Base-by-base conservation (phyloP, 116 monocot species). In the Cymodocea nodosa region DNA sequence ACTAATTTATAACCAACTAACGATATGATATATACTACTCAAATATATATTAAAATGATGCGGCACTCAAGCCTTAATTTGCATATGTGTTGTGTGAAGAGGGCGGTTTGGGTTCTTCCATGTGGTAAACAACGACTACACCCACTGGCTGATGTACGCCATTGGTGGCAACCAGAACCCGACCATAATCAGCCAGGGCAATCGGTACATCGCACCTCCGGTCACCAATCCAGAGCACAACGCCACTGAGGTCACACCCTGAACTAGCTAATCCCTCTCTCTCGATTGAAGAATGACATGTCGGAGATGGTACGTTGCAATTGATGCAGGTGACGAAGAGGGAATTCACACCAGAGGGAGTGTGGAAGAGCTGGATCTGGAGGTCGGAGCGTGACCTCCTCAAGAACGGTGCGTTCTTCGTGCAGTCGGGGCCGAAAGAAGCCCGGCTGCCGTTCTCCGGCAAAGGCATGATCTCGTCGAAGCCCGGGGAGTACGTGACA, bases 101-200 rank as follows among this genome's bases (percentile, higher is more conserved):
- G 80, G 82, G 23, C 72, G 87, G 10, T 82, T 77, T 63, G 94
- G 94, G 13, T 94, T 86, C 75, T 82, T 94, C 80, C 94, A 94
- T 36, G 82, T 94, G 4, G 80, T 94, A 50, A 94, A 94, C 78
- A 94, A 94, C 36, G 94, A 94, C 75, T 94, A 89, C 72, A 89
- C 89, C 2, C 94, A 94, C 69, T 94, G 94, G 94, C 51, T 74
- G 48, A 94, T 94, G 94, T 94, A 94, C 44, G 94, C 94, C 54
- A 74, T 90, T 35, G 90, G 90, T 14, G 90, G 90, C 19, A 86
- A 80, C 68, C 54, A 72, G 48, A 60, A 79, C 15, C 83, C 90
- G 3, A 90, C 86, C 57, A 90, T 90, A 77, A 83, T 83, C 65
- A 90, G 90, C 77, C 76, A 90, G 48, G 90, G 86, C 15, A 90